These are phyloP conservation scores for Gymnopilus dilepis DNA, from an alignment of 768 basidiomycete species.

Conservation along the genomic window DNA sequence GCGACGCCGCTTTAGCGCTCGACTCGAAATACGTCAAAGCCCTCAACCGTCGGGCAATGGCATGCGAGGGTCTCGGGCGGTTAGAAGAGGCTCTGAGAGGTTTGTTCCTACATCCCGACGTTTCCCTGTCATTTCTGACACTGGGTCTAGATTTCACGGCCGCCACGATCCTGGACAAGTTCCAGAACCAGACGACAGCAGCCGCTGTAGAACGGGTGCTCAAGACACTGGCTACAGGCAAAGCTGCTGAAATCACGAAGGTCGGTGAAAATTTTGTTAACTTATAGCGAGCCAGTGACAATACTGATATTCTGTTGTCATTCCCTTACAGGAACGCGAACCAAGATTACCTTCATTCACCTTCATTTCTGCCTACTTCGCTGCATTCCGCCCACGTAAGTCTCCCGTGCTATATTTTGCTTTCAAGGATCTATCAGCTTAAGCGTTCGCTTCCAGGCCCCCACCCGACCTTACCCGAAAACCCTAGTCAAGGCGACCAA, in stretches of 20 bases:
- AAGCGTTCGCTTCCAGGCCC: slow-evolving; percentile 48
- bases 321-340: slow-evolving; percentile 61
- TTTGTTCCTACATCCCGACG: slow-evolving; percentile 38
- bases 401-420: slow-evolving; percentile 17
- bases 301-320: not conserved
- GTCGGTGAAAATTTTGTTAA: slow-evolving; percentile 50
- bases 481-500: slow-evolving; percentile 79
- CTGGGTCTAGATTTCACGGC: slow-evolving; percentile 83
- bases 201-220: slow-evolving; percentile 90
- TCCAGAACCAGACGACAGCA: slow-evolving; percentile 81
- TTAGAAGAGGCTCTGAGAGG: slow-evolving; percentile 83
- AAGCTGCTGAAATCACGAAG: slow-evolving; percentile 73
- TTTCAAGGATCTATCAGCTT: not conserved
- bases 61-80: slow-evolving; percentile 76
- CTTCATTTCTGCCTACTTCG: slow-evolving; percentile 95
- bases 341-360: slow-evolving; percentile 86
- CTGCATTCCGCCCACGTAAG: slow-evolving; percentile 92
- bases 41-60: slow-evolving; percentile 86
- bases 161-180: slow-evolving; percentile 93
- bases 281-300: not conserved
- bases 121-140: not conserved
- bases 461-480: slow-evolving; percentile 73
- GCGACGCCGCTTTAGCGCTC: slow-evolving; percentile 84
- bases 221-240: slow-evolving; percentile 76
- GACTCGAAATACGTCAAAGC: slow-evolving; percentile 90